Evolutionary conservation across 2,329 filamentous ascomycete species (phyloP), one percentile per base, ranked within the genome.

Genomic region (Talaromyces sp.): DNA sequence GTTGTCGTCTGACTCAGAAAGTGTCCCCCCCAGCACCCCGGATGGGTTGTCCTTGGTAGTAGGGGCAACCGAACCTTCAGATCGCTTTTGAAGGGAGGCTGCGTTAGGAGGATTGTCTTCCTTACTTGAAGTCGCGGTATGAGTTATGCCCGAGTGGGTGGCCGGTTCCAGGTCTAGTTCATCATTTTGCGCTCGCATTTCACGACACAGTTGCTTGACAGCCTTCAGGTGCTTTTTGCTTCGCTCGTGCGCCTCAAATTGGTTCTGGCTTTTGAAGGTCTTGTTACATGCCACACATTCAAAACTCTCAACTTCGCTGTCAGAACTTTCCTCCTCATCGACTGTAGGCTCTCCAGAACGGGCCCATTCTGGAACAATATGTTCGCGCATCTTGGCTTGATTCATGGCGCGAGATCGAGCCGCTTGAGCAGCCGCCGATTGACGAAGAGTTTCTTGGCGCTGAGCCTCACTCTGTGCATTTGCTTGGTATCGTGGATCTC

Each of bases 161-260:
- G 20, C 29, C 24, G 59, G 45, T 20, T 60, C 52, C 44, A 71
- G 24, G 50, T 67, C 52, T 40, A 61, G 70, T 44, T 85, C 79
- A 42, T 79, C 77, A 64, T 92, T 88, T 65, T 99, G 89, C 62
- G 87, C 86, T 62, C 82, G 84, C 91, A 99, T 96, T 69, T 94
- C 87, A 65, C 84, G 82, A 64, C 85, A 86, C 35, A 99, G 74
- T 55, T 91, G 84, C 61, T 92, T 87, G 6, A 97, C 82, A 2
- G 91, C 88, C 69, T 96, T 97, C 56, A 87, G 74, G 66, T 99
- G 94, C 74, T 97, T 99, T 72, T 96, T 99, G 79, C 93, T 97
- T 75, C 88, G 91, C 75, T 97, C 92, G 65, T 99, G 94, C 3
- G 89, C 87, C 65, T 95, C 86, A 55, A 89, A 91, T 67, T 97